Percentiles rank a stretch among this genome's conserved stretches.
These are phyloP conservation scores for Phialophora expanda DNA, from an alignment of 2,329 filamentous ascomycete genomes.

Conservation along the genomic window DNA sequence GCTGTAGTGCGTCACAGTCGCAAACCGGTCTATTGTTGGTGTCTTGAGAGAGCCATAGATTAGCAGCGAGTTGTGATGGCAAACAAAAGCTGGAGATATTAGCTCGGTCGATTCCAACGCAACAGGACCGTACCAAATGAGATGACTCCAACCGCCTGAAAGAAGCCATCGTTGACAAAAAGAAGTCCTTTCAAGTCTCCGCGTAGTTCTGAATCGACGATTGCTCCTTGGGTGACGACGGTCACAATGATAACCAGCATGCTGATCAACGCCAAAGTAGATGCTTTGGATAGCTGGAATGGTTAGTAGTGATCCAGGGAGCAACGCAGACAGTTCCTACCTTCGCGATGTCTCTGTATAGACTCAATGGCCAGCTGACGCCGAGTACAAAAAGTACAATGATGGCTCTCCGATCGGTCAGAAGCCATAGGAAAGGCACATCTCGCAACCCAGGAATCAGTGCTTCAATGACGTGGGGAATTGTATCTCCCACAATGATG, in stretches of 20 bases:
- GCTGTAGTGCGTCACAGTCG: constrained; percentile 90
- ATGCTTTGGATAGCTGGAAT: constrained; percentile 86
- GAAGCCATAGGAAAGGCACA: constrained; percentile 77
- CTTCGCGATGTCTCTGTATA: constrained; percentile 98
- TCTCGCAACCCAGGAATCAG: constrained; percentile 76
- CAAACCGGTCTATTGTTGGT: constrained; percentile 93
- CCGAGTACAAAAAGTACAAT: constrained; percentile 88
- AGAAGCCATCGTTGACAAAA: constrained; percentile 83
- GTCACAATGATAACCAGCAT: constrained; percentile 91
- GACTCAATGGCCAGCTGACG: constrained; percentile 85
- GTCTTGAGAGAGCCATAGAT: constrained; percentile 96
- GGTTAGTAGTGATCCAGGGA: constrained; percentile 43
- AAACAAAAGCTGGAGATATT: constrained; percentile 63
- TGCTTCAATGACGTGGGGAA: constrained; percentile 84
- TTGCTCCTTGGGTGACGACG: constrained; percentile 80
- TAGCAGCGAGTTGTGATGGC: constrained; percentile 92
- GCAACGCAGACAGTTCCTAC: constrained; percentile 49
- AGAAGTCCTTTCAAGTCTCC: constrained; percentile 74
- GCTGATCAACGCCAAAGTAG: constrained; percentile 86
- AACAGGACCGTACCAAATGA: constrained; percentile 74
- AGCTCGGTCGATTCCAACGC: constrained; percentile 6
- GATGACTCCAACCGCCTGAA: constrained; percentile 96
- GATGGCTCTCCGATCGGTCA: constrained; percentile 79
- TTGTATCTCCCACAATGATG: constrained; percentile 95
- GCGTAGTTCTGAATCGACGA: constrained; percentile 72